phyloP scores from a whole-genome alignment of 164 flowering plant genomes.

The Liriodendron chinense region DNA sequence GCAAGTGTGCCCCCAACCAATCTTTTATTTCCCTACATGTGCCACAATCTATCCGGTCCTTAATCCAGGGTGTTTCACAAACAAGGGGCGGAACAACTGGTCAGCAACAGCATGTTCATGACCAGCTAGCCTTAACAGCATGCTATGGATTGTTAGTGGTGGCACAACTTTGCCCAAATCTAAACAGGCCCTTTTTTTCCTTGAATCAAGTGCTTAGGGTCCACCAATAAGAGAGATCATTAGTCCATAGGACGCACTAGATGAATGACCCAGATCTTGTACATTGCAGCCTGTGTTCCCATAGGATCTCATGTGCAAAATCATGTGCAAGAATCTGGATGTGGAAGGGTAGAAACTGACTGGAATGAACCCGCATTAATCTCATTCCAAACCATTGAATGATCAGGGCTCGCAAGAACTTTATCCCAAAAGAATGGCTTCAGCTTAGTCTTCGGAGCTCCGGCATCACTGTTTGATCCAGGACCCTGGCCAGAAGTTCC shows the following conservation, averaged over 20 bases:
- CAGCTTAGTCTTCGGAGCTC: slow-evolving; percentile 71
- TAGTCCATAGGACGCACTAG: background rate
- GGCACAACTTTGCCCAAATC: too few species aligned
- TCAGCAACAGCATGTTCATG: too few species aligned
- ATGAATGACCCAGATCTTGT: background rate
- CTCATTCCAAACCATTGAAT: slow-evolving; percentile 98
- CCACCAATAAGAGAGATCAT: too few species aligned
- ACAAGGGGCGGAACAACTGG: too few species aligned
- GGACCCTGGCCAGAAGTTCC: slow-evolving; percentile 16
- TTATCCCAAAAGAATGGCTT: slow-evolving; percentile 99
- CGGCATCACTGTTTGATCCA: slow-evolving; percentile 30
- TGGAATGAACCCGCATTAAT: slow-evolving; percentile 90
- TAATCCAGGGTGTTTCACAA: too few species aligned
- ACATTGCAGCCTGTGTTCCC: background rate
- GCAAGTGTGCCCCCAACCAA: too few species aligned
- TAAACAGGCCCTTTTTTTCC: too few species aligned
- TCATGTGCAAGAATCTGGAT: background rate
- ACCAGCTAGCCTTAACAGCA: too few species aligned
- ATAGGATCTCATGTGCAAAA: background rate
- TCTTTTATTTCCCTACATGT: too few species aligned
- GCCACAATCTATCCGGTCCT: too few species aligned
- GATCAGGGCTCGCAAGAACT: slow-evolving; percentile 84
- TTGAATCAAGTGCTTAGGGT: too few species aligned
- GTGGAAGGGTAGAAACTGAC: slow-evolving; percentile 37
- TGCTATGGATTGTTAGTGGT: too few species aligned